phyloP scores from a whole-genome alignment of 257 asterid species.

The Fraxinus excelsior region DNA sequence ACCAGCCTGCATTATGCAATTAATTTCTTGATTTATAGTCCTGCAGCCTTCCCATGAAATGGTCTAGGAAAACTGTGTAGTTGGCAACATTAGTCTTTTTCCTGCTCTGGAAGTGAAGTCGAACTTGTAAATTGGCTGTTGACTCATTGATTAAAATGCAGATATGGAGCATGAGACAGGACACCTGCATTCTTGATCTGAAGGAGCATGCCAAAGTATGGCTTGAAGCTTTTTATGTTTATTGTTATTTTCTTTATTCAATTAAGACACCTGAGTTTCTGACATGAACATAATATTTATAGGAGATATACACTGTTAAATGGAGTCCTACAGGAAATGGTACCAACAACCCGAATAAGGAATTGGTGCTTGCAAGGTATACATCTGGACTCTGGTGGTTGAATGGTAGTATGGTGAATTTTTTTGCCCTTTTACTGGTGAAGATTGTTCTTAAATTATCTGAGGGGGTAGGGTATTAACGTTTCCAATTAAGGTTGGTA shows the following conservation, averaged over 20 bases:
- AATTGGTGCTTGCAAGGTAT: constrained; percentile 86
- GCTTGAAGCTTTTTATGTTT: constrained; percentile 12
- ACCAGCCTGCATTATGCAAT: constrained; percentile 7
- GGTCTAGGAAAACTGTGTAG: neutral
- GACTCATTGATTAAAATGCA: constrained; percentile 45
- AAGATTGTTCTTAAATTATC: neutral
- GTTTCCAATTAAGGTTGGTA: neutral
- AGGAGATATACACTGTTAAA: constrained; percentile 96
- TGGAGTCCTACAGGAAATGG: constrained; percentile 99
- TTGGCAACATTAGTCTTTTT: constrained; percentile 9
- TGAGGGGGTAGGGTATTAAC: neutral
- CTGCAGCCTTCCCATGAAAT: neutral
- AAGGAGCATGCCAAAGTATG: constrained; percentile 78
- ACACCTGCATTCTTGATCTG: constrained; percentile 74
- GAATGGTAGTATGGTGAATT: neutral
- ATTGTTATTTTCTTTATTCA: constrained; percentile 14
- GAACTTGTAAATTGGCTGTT: constrained; percentile 22
- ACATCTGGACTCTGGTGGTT: neutral
- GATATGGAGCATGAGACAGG: constrained; percentile 93
- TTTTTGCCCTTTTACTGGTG: neutral
- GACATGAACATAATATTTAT: constrained; percentile 23
- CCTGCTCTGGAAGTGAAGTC: constrained; percentile 4
- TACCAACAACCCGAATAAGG: constrained; percentile 80
- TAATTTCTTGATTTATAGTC: constrained; percentile 17
- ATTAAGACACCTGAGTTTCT: constrained; percentile 15